Evolutionary conservation across 176 grass and related monocot genomes (phyloP).

Genomic region (Metroxylon sagu): DNA sequence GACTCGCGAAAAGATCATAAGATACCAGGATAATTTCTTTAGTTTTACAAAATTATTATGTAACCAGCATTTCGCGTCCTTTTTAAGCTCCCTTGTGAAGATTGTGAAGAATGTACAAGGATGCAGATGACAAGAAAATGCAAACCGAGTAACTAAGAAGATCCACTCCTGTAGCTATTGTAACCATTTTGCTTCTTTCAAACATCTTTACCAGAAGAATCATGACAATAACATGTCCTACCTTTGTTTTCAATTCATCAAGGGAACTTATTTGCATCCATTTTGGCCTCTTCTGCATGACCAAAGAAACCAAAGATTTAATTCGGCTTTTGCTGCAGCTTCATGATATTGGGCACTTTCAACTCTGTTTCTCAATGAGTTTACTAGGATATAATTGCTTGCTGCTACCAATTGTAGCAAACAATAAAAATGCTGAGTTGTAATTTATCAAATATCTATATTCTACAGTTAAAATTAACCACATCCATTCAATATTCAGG

Average conservation of each 20-base stretch:
- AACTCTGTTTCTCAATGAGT: too few species aligned
- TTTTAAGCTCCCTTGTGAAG: slow-evolving; percentile 59
- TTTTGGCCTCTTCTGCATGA: slow-evolving; percentile 68
- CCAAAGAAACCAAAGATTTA: background rate
- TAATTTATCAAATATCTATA: too few species aligned
- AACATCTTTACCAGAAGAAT: slow-evolving; percentile 99
- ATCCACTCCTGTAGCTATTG: slow-evolving; percentile 71
- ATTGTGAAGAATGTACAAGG: slow-evolving; percentile 86
- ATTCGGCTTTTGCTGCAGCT: too few species aligned
- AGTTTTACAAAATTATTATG: background rate
- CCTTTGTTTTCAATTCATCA: slow-evolving; percentile 92
- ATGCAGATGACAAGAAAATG: slow-evolving; percentile 94
- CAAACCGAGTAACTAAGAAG: slow-evolving; percentile 86
- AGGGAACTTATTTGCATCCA: slow-evolving; percentile 97
- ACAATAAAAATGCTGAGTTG: too few species aligned
- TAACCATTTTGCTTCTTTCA: slow-evolving; percentile 97
- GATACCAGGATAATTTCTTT: too few species aligned
- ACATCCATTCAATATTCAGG: too few species aligned
- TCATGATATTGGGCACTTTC: too few species aligned
- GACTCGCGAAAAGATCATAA: too few species aligned
- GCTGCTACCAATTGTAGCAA: too few species aligned
- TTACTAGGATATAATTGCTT: too few species aligned
- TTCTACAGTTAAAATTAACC: too few species aligned
- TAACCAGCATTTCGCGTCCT: background rate
- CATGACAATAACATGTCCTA: slow-evolving; percentile 98